These are phyloP conservation scores for Scedosporium boydii DNA, from an alignment of 2,329 filamentous ascomycete genomes.

Conservation along the genomic window DNA sequence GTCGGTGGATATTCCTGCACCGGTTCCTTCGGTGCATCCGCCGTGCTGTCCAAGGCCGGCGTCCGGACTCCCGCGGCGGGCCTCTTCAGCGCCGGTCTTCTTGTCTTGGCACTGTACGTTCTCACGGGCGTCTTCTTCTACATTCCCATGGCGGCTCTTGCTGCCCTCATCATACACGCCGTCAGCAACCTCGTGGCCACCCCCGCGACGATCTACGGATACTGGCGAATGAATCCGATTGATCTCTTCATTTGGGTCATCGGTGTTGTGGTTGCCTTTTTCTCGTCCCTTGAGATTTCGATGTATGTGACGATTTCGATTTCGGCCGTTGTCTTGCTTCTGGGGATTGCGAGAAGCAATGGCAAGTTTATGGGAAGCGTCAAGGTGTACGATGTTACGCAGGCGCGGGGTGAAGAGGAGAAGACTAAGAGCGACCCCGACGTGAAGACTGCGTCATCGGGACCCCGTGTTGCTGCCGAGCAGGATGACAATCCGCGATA, in stretches of 20 bases:
- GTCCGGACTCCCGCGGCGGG: conserved; percentile 72
- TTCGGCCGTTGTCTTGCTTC: conserved; percentile 31
- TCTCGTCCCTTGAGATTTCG: conserved; percentile 38
- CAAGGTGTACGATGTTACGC: conserved; percentile 1
- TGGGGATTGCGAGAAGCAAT: conserved; percentile 34
- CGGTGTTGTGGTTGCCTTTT: conserved; percentile 52
- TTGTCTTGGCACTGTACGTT: conserved; percentile 69
- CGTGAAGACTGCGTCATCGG: neutral
- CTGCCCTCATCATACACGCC: conserved; percentile 75
- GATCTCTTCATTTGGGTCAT: conserved; percentile 68
- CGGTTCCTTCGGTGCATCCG: conserved; percentile 53
- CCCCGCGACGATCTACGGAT: conserved; percentile 65
- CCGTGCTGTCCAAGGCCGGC: conserved; percentile 77
- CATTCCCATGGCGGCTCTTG: conserved; percentile 62
- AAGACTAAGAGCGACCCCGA: neutral
- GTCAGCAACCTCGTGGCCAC: conserved; percentile 68
- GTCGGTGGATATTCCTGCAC: conserved; percentile 45
- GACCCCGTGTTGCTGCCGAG: neutral
- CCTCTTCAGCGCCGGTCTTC: conserved; percentile 66
- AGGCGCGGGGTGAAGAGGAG: neutral
- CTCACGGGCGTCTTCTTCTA: conserved; percentile 72
- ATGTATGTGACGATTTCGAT: conserved; percentile 38
- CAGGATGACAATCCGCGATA: conserved; percentile 14
- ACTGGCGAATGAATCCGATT: conserved; percentile 66
- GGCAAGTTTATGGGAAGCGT: conserved; percentile 36